Conservation (phyloP, 1,284 basidiomycete species). For the Xanthoconium separans region DNA sequence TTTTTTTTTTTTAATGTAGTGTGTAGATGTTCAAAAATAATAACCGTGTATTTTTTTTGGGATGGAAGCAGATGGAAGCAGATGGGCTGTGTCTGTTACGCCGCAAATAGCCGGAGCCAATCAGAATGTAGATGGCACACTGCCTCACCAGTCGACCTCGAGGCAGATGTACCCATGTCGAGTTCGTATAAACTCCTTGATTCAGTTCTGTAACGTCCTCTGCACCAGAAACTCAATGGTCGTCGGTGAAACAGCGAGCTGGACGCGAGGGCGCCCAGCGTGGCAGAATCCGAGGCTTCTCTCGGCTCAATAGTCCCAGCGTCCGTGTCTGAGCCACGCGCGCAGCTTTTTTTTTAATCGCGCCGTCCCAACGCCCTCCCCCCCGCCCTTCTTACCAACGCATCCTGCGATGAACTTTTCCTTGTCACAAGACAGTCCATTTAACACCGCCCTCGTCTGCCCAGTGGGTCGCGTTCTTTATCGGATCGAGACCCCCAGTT, state of each 20-base stretch:
- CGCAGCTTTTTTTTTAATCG: conserved; percentile 9
- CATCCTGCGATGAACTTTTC: conserved; percentile 30
- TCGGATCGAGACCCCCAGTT: conserved; percentile 29
- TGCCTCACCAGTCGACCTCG: conserved; percentile 19
- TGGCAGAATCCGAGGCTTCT: conserved; percentile 35
- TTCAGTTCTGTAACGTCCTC: conserved; percentile 3
- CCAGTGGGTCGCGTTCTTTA: conserved; percentile 31
- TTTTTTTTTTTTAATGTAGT: not conserved
- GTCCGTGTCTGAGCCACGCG: conserved; percentile 7
- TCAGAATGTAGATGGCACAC: conserved; percentile 26
- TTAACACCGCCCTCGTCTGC: conserved; percentile 31
- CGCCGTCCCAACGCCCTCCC: conserved; percentile 10
- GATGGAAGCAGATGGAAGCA: not conserved
- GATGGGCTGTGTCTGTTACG: not conserved
- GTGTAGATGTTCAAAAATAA: not conserved
- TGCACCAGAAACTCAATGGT: not conserved
- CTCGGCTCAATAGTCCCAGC: conserved; percentile 28
- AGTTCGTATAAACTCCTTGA: conserved; percentile 4
- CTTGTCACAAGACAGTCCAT: conserved; percentile 31
- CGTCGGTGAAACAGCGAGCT: conserved; percentile 2
- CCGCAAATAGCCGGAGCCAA: conserved; percentile 17
- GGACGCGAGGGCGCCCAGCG: conserved; percentile 27
- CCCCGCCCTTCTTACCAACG: not conserved
- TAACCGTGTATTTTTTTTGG: conserved; percentile 8
- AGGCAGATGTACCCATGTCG: conserved; percentile 20